Conservation (phyloP, 495 filamentous ascomycete genomes). For the Penicillium angulare region DNA sequence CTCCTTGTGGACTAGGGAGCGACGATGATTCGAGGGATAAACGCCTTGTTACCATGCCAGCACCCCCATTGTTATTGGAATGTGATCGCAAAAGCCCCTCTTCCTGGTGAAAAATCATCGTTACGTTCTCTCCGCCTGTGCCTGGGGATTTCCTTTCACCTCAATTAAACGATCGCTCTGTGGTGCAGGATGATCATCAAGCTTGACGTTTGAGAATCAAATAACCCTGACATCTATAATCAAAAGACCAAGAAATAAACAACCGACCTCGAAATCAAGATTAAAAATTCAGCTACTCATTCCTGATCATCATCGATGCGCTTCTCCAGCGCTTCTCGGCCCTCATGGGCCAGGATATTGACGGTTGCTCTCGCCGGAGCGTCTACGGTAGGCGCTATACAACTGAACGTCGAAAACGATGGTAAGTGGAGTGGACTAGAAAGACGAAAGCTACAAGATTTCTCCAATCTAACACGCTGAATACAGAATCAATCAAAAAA, state of each 20-base stretch:
- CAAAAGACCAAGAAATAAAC: no score
- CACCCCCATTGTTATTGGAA: conserved; percentile 19
- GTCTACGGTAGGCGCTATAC: conserved; percentile 16
- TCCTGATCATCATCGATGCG: no score
- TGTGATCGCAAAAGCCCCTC: conserved; percentile 18
- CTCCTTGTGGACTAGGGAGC: background rate
- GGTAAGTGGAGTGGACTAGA: conserved; percentile 9
- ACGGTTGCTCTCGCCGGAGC: conserved; percentile 16
- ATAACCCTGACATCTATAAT: no score
- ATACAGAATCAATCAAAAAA: conserved; percentile 47
- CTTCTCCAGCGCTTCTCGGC: conserved; percentile 3
- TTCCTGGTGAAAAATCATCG: no score
- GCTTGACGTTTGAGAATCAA: no score
- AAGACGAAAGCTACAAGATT: background rate
- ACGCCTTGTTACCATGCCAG: conserved; percentile 30
- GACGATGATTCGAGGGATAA: conserved; percentile 12
- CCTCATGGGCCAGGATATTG: conserved; percentile 21
- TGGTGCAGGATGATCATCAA: no score
- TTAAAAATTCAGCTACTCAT: no score
- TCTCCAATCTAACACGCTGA: background rate
- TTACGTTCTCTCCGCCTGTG: conserved; percentile 1
- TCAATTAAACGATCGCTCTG: no score
- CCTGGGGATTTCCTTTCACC: background rate
- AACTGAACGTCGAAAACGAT: conserved; percentile 22
- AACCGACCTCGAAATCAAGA: no score